Conservation (phyloP, 768 basidiomycete species). For the Leccinum barrowsii region DNA sequence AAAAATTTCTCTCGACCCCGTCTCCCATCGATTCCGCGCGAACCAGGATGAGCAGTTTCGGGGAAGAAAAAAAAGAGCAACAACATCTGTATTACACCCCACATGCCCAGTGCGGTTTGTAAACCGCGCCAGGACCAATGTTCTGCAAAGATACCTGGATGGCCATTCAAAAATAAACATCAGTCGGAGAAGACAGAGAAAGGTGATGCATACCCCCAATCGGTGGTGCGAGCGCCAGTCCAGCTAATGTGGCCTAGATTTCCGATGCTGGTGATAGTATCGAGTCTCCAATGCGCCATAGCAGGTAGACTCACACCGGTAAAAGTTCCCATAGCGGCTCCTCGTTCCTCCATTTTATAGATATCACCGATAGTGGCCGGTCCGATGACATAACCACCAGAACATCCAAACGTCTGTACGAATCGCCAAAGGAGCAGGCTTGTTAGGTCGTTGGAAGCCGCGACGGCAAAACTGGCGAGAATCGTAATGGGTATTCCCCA, state of each 20-base stretch:
- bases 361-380: slow-evolving; percentile 65
- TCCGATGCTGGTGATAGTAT: neutral
- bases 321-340: slow-evolving; percentile 58
- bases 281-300: neutral
- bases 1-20: slow-evolving; percentile 19
- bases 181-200: neutral
- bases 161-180: neutral
- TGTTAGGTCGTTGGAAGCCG: slow-evolving; percentile 39
- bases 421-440: slow-evolving; percentile 58
- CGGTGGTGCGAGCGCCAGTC: slow-evolving; percentile 60
- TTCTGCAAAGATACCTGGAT: slow-evolving; percentile 45
- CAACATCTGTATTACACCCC: slow-evolving; percentile 38
- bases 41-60: slow-evolving; percentile 63
- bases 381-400: slow-evolving; percentile 53
- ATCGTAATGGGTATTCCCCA: slow-evolving; percentile 55
- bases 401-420: slow-evolving; percentile 62
- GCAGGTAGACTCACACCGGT: slow-evolving; percentile 38
- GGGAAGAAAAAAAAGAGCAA: slow-evolving; percentile 48
- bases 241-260: slow-evolving; percentile 45
- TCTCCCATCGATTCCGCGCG: slow-evolving; percentile 50
- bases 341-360: slow-evolving; percentile 59
- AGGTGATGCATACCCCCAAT: slow-evolving; percentile 41
- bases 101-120: slow-evolving; percentile 44
- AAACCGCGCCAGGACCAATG: slow-evolving; percentile 67
- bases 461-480: slow-evolving; percentile 59